Conservation (phyloP, 164 flowering plant species). For the Brasenia schreberi region DNA sequence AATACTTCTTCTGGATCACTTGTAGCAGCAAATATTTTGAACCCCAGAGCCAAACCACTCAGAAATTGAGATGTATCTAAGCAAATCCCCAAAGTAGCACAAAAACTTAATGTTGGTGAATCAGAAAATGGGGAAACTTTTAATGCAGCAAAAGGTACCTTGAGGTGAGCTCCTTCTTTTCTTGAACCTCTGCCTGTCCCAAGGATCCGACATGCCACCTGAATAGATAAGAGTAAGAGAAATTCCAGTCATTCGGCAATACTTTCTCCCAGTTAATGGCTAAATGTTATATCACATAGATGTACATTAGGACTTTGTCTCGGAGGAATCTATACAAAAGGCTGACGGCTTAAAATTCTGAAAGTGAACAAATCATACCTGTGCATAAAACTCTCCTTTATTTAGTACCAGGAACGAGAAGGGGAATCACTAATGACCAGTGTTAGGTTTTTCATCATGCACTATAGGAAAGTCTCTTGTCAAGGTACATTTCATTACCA, state of each 20-base stretch:
- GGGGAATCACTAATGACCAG: conserved; percentile 6
- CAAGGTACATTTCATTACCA: not conserved
- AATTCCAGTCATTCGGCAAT: not conserved
- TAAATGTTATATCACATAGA: not conserved
- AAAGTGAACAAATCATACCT: conserved; percentile 2
- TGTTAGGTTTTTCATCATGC: conserved; percentile 3
- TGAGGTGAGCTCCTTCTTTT: conserved; percentile 8
- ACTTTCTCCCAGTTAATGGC: not conserved
- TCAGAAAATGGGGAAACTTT: not conserved
- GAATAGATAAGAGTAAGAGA: not conserved
- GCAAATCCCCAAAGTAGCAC: not conserved
- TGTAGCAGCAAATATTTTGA: no score
- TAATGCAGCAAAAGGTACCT: not conserved
- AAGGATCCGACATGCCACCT: conserved; percentile 9
- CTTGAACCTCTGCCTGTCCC: conserved; percentile 7
- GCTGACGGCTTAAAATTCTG: not conserved
- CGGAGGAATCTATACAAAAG: not conserved
- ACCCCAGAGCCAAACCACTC: no score
- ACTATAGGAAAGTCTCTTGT: not conserved
- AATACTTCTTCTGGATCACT: no score
- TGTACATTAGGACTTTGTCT: no score
- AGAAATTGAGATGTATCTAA: not conserved
- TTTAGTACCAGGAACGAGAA: not conserved
- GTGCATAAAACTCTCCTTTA: conserved; percentile 8
- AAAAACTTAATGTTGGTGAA: not conserved